Conservation (phyloP, 2,329 filamentous ascomycete genomes). For the Phialemonium atrogriseum region DNA sequence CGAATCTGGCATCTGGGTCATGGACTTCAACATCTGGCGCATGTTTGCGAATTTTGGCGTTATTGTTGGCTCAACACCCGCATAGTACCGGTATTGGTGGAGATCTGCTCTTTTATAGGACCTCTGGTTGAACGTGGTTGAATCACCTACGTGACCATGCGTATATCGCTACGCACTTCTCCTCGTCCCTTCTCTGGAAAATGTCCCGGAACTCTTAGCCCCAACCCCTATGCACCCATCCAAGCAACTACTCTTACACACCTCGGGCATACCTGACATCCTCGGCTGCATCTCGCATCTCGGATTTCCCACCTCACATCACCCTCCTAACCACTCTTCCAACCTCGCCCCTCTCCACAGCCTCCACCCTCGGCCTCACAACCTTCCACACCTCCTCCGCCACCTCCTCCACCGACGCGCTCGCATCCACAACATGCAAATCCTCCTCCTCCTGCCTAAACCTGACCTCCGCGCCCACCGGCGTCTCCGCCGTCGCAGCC, state of each 20-base stretch:
- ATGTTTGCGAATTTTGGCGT: constrained; percentile 1
- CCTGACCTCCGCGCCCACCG: constrained; percentile 17
- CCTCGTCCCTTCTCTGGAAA: too few species aligned
- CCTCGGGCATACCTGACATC: too few species aligned
- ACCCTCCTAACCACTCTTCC: constrained; percentile 38
- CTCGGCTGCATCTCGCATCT: neutral
- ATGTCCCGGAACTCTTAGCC: too few species aligned
- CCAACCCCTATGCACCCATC: too few species aligned
- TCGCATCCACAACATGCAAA: constrained; percentile 46
- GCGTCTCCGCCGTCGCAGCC: constrained; percentile 7
- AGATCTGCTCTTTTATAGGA: too few species aligned
- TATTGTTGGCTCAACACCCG: neutral
- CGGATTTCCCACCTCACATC: constrained; percentile 15
- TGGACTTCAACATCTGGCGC: constrained; percentile 3
- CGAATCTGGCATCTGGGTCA: too few species aligned
- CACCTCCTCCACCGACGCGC: constrained; percentile 46
- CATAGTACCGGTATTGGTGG: too few species aligned
- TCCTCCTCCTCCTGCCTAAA: constrained; percentile 45
- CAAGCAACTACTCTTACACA: too few species aligned
- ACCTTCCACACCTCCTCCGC: constrained; percentile 46
- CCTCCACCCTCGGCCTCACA: constrained; percentile 36
- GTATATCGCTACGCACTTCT: too few species aligned
- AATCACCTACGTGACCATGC: too few species aligned
- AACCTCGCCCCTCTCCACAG: constrained; percentile 40
- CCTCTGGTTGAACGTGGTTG: too few species aligned